Conservation (phyloP, 176 grass and related monocot species). For the Avena insularis region DNA sequence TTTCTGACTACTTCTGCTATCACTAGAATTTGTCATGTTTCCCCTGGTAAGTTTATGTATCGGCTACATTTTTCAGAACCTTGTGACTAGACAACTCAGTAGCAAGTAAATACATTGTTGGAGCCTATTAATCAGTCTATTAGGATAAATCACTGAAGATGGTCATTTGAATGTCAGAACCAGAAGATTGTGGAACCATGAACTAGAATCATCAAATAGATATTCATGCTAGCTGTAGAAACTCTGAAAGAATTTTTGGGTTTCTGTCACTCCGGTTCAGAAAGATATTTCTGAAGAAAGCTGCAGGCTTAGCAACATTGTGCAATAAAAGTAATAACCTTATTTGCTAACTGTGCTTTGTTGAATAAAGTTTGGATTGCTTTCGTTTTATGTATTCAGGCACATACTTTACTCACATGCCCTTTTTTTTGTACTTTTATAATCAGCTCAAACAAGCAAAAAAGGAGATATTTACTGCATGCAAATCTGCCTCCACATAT, state of each 20-base stretch:
- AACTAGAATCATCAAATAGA: not conserved
- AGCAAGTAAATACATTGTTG: slow-evolving; percentile 23
- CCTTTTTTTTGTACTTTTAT: slow-evolving; percentile 9
- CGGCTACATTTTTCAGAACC: not conserved
- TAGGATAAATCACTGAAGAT: slow-evolving; percentile 25
- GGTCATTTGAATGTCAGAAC: not conserved
- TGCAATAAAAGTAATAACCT: not conserved
- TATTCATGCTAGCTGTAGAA: not conserved
- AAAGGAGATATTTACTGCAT: slow-evolving; percentile 59
- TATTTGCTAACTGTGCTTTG: not conserved
- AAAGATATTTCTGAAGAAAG: slow-evolving; percentile 31
- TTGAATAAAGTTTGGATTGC: slow-evolving; percentile 1
- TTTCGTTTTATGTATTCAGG: not conserved
- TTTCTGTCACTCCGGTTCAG: not conserved
- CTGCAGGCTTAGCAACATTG: not conserved
- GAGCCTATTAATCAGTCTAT: not conserved
- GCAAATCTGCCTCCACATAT: slow-evolving; percentile 58
- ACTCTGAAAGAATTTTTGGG: not conserved
- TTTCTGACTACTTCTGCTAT: not conserved
- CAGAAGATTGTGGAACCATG: not conserved
- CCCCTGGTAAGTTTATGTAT: not conserved
- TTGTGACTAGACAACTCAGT: not conserved
- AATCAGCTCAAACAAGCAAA: slow-evolving; percentile 69
- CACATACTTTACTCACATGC: not conserved
- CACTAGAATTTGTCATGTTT: not conserved